Evolutionary conservation across 257 asterid genomes (phyloP).

Genomic region (Fraxinus americana): DNA sequence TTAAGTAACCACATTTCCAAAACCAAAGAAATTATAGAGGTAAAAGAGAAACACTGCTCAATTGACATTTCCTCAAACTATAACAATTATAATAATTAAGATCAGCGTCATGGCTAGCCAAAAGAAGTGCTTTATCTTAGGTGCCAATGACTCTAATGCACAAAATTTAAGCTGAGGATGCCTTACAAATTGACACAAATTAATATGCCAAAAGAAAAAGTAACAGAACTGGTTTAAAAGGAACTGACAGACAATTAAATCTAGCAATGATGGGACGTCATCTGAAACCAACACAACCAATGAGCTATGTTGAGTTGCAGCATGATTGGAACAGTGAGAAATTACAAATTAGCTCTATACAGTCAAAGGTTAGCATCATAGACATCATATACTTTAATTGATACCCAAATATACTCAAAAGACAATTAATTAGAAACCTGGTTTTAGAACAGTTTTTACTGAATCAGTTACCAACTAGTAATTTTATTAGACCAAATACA

Average conservation of each 20-base stretch:
- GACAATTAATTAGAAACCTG: conserved; percentile 4
- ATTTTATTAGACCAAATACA: background rate
- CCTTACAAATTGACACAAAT: background rate
- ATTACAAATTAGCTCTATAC: conserved; percentile 13
- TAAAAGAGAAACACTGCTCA: background rate
- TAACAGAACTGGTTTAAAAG: background rate
- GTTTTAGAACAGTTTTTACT: conserved; percentile 5
- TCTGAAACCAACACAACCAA: background rate
- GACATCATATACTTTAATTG: conserved; percentile 3
- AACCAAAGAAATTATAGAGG: background rate
- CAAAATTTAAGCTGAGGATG: background rate
- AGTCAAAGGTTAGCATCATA: conserved; percentile 3
- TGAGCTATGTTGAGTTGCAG: background rate
- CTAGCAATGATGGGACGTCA: background rate
- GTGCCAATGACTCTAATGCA: conserved; percentile 4
- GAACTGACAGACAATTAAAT: background rate
- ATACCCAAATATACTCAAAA: conserved; percentile 4
- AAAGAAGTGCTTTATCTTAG: too few species aligned
- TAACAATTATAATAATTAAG: background rate
- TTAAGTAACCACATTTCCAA: conserved; percentile 12
- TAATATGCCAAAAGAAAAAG: background rate
- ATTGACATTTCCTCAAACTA: background rate
- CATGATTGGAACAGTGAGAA: background rate
- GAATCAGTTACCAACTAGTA: background rate
- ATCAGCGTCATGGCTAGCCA: background rate